These are phyloP conservation scores for Mortierella alpina DNA, from an alignment of 192 early-diverging fungal genomes.

Conservation along the genomic window DNA sequence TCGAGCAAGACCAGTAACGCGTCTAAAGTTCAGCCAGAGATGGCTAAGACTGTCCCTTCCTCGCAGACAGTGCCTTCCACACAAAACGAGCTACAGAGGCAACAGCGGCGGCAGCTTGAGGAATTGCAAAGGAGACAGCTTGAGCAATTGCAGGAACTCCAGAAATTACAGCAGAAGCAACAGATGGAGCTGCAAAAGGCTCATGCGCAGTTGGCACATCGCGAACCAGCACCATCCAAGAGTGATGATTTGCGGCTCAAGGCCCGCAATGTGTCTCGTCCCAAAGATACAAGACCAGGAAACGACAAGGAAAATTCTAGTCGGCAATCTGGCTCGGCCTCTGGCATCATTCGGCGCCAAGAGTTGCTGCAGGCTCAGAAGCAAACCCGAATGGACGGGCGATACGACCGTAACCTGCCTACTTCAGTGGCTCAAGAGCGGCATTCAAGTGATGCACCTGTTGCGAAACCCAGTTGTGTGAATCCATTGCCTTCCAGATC, in stretches of 20 bases:
- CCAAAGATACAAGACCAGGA: background rate
- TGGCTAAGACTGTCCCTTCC: background rate
- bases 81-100: constrained; percentile 10
- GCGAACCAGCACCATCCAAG: background rate
- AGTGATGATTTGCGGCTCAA: background rate
- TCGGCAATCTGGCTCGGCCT: background rate
- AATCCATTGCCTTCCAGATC: too few relatives aligned
- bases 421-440: too few relatives aligned
- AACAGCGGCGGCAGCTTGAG: constrained; percentile 23
- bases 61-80: background rate
- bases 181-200: constrained; percentile 19
- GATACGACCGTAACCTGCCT: too few relatives aligned
- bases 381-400: background rate
- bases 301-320: constrained; percentile 2
- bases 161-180: constrained; percentile 18
- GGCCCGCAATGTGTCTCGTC: background rate
- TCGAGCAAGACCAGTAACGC: too few relatives aligned
- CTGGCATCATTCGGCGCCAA: too few relatives aligned
- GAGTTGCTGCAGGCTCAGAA: background rate
- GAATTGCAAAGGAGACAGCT: constrained; percentile 25
- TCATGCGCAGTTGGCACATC: background rate
- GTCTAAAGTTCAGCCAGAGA: background rate
- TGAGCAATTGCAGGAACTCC: constrained; percentile 23
- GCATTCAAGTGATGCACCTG: too few relatives aligned
- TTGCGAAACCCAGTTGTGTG: too few relatives aligned